Evolutionary conservation across 164 flowering plant species (phyloP), one percentile per base, ranked within the genome.

Genomic region (Taxillus chinensis): DNA sequence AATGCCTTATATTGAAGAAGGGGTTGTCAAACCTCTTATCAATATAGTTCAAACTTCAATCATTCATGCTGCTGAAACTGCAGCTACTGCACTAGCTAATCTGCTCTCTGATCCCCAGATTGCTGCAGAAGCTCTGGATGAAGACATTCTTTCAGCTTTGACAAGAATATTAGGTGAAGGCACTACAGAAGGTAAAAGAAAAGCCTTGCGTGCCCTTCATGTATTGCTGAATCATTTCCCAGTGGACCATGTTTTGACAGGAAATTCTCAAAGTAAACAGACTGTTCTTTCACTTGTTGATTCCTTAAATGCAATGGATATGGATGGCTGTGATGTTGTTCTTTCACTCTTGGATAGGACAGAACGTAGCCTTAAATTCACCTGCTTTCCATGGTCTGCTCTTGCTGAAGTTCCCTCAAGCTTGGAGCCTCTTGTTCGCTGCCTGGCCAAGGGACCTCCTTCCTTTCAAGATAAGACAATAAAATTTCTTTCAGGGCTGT

Each of bases 81-180:
- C 97, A 41, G 84, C 88, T 62, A 83, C 90, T 70, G 87, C 96
- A 17, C 66, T 91, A 62, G 97, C 93, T 64, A 91, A 91, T 77
- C 85, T 88, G 71, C 83, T 91, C 45, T 82, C 81, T 16, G 92
- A 88, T 72, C 82, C 87, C 13, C 79, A 80, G 39, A 71, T 91
- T 63, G 97, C 97, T 67, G 83, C 79, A 55, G 96, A 85, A 71
- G 91, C 95, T 39, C 66, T 88, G 61, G 81, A 73, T 40, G 97
- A 88, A 74, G 97, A 90, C 70, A 74, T 90, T 71, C 88, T 85
- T 57, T 81, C 82, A 14, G 87, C 95, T 70, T 78, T 90, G 75
- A 83, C 77, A 64, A 82, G 86, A 74, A 84, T 88, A 12, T 67
- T 90, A 61, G 84, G 75, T 45, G 92, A 90, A 71, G 97, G 97